phyloP scores from a whole-genome alignment of 192 early-diverging fungal species.

The Linnemannia exigua region DNA sequence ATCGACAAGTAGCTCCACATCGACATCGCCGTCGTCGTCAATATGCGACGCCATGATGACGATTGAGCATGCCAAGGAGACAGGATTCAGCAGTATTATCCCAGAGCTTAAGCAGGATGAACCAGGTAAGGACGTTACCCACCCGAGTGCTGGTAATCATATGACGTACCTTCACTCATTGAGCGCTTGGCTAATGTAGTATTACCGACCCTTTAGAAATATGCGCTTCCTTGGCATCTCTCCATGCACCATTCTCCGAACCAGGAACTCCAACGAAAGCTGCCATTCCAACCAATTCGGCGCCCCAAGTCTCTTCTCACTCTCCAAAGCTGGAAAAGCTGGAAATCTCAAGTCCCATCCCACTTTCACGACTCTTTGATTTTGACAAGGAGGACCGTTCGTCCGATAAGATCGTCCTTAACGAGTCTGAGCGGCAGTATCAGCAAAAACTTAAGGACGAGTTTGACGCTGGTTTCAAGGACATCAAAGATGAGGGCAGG shows the following conservation, averaged over 20 bases:
- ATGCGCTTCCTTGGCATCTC: constrained; percentile 32
- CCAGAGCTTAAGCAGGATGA: constrained; percentile 47
- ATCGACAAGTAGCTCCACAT: constrained; percentile 33
- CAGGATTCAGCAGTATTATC: constrained; percentile 39
- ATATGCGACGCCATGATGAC: constrained; percentile 46
- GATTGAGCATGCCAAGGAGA: constrained; percentile 42
- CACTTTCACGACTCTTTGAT: constrained; percentile 48
- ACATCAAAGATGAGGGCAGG: constrained; percentile 14
- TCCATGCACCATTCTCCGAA: constrained; percentile 25
- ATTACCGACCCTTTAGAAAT: constrained; percentile 32
- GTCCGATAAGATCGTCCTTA: constrained; percentile 41
- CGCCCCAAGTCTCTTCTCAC: neutral
- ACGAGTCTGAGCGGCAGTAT: constrained; percentile 44
- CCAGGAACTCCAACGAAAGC: constrained; percentile 13
- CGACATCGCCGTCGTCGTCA: constrained; percentile 49
- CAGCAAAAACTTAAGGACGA: constrained; percentile 44
- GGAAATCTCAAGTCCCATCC: constrained; percentile 42
- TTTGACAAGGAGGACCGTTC: constrained; percentile 50
- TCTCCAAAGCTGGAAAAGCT: constrained; percentile 43
- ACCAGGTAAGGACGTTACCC: constrained; percentile 26
- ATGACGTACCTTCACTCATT: neutral
- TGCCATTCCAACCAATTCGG: neutral
- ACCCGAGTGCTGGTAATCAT: neutral
- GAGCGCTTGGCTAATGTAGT: neutral
- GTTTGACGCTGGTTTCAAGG: constrained; percentile 50